Conservation (phyloP, 1,284 basidiomycete species). For the Schizophyllum amplum region DNA sequence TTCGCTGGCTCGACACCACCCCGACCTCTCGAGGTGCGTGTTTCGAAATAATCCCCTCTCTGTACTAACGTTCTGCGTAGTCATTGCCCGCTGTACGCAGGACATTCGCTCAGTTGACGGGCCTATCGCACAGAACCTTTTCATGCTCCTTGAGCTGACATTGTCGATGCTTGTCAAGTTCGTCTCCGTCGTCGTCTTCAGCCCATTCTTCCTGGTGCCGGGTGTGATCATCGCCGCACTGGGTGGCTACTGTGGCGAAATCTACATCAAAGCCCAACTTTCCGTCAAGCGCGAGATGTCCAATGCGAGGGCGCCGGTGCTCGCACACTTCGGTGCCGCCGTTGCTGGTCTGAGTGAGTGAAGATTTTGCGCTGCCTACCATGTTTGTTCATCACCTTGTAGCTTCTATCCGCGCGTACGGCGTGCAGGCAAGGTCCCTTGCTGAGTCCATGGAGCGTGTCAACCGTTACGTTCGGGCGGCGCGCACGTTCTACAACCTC, state of each 20-base stretch:
- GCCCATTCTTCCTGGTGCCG: slow-evolving; percentile 27
- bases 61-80: neutral
- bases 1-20: slow-evolving; percentile 39
- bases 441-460: slow-evolving; percentile 28
- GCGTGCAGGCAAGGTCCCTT: slow-evolving; percentile 28
- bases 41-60: neutral
- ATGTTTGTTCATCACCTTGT: neutral
- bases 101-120: slow-evolving; percentile 27
- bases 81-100: slow-evolving; percentile 12
- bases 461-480: slow-evolving; percentile 29
- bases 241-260: slow-evolving; percentile 13
- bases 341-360: slow-evolving; percentile 38
- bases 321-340: slow-evolving; percentile 49
- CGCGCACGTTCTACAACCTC: slow-evolving; percentile 33
- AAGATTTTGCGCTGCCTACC: slow-evolving; percentile 9
- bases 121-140: slow-evolving; percentile 24
- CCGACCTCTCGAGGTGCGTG: slow-evolving; percentile 29
- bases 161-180: slow-evolving; percentile 34
- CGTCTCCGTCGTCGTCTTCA: slow-evolving; percentile 30
- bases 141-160: slow-evolving; percentile 20
- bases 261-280: slow-evolving; percentile 54
- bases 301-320: slow-evolving; percentile 48
- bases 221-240: slow-evolving; percentile 31
- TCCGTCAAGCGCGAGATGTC: slow-evolving; percentile 56
- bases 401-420: slow-evolving; percentile 26